Percentiles rank a stretch among this genome's conserved stretches.
These are phyloP conservation scores for Lentinus brumalis DNA, from an alignment of 768 basidiomycete species.

Conservation along the genomic window DNA sequence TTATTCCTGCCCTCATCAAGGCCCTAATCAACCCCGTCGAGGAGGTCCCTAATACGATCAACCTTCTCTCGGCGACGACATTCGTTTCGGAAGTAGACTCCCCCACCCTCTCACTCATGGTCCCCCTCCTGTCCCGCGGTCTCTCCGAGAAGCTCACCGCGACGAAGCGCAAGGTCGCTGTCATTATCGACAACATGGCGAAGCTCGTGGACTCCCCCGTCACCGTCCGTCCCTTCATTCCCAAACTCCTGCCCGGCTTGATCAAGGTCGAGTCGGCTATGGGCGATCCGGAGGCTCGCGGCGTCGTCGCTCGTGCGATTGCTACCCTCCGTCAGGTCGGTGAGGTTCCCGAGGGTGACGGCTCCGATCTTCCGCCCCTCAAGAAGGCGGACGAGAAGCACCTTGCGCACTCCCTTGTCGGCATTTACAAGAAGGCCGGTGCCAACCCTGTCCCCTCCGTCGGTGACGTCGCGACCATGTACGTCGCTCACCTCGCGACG, in stretches of 20 bases:
- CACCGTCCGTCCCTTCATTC: conserved; percentile 96
- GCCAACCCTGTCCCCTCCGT: conserved; percentile 55
- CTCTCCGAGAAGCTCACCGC: conserved; percentile 92
- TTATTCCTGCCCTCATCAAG: conserved; percentile 97
- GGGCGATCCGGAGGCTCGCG: conserved; percentile 97
- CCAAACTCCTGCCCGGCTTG: conserved; percentile 91
- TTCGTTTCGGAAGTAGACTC: conserved; percentile 99
- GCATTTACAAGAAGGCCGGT: conserved; percentile 86
- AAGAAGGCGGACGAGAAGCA: conserved; percentile 73
- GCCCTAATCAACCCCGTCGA: conserved; percentile 98
- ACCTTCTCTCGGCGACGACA: conserved; percentile 95
- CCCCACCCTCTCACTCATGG: conserved; percentile 96
- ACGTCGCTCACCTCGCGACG: conserved; percentile 78
- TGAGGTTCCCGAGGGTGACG: conserved; percentile 86
- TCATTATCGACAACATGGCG: conserved; percentile 98
- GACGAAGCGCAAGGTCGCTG: conserved; percentile 96
- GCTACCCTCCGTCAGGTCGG: conserved; percentile 94
- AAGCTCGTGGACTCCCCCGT: conserved; percentile 95
- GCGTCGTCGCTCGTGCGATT: conserved; percentile 89
- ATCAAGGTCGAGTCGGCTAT: conserved; percentile 95
- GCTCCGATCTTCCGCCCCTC: conserved; percentile 86
- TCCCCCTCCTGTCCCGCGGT: conserved; percentile 93
- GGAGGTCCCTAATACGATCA: conserved; percentile 95
- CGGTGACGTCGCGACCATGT: conserved; percentile 61
- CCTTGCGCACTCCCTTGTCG: conserved; percentile 64